A percentile compares a stretch with the other conserved stretches of the same genome.
Evolutionary conservation across 1,284 basidiomycete genomes (phyloP).

Genomic region (Mycosarcoma mackinlayi): DNA sequence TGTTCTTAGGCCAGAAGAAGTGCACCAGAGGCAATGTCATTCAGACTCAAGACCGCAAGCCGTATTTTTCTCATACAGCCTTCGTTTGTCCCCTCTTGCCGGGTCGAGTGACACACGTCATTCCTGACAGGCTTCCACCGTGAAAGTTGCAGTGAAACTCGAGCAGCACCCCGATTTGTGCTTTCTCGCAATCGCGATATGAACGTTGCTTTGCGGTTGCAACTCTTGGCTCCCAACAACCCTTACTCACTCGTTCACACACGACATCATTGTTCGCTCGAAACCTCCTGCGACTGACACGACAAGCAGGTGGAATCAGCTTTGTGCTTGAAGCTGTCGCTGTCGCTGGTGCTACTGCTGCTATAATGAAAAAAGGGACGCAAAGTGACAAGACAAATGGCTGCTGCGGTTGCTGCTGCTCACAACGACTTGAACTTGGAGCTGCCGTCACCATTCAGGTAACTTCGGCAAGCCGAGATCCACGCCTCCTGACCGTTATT

Average conservation of each 20-base stretch:
- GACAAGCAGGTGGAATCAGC: too few species aligned
- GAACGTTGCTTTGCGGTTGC: too few species aligned
- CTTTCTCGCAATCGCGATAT: slow-evolving; percentile 4
- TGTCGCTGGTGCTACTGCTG: too few species aligned
- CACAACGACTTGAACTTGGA: slow-evolving; percentile 40
- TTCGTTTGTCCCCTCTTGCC: background rate
- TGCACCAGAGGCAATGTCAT: too few species aligned
- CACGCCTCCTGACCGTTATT: slow-evolving; percentile 78
- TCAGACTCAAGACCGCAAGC: too few species aligned
- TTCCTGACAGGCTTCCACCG: background rate
- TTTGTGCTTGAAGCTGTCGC: too few species aligned
- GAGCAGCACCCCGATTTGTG: background rate
- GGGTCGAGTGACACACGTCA: slow-evolving; percentile 15
- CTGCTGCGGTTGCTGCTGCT: background rate
- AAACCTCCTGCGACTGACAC: too few species aligned
- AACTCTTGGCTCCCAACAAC: background rate
- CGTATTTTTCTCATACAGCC: background rate
- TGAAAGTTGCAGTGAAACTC: too few species aligned
- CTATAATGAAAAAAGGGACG: too few species aligned
- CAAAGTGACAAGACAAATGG: too few species aligned
- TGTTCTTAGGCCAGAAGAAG: too few species aligned
- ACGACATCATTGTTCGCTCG: slow-evolving; percentile 6
- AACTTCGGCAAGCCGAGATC: slow-evolving; percentile 66
- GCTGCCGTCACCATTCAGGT: slow-evolving; percentile 47
- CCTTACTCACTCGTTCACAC: background rate